A percentile compares a stretch with the other conserved stretches of the same genome.
Evolutionary conservation across 129 eudicot species (phyloP).

Genomic region (Glebionis coronaria): DNA sequence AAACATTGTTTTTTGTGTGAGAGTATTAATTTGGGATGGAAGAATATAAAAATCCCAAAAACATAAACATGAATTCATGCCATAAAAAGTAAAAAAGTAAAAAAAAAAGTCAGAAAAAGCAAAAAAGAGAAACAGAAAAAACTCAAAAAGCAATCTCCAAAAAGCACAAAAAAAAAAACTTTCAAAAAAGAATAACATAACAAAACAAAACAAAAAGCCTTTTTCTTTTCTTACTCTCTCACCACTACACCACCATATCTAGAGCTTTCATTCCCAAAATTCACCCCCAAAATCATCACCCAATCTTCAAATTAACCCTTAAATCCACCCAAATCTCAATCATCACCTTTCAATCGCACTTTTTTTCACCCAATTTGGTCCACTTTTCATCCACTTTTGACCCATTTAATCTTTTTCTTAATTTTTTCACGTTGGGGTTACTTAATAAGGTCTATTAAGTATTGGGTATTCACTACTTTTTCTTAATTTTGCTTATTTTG

Average conservation of each 20-base stretch:
- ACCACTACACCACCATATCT: constrained; percentile 12
- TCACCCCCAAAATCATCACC: constrained; percentile 15
- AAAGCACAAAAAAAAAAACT: constrained; percentile 27
- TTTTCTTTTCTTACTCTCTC: constrained; percentile 1
- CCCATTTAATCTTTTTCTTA: not conserved
- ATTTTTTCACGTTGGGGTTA: constrained; percentile 7
- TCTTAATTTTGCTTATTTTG: too few relatives aligned
- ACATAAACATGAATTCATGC: constrained; percentile 18
- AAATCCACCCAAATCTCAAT: constrained; percentile 9
- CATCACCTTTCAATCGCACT: constrained; percentile 20
- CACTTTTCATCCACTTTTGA: constrained; percentile 10
- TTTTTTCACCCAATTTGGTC: constrained; percentile 6
- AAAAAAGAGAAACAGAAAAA: constrained; percentile 7
- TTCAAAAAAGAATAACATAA: constrained; percentile 10
- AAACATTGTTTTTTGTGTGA: too few relatives aligned
- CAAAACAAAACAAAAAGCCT: constrained; percentile 9
- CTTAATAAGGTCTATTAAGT: constrained; percentile 15
- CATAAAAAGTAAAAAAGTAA: constrained; percentile 17
- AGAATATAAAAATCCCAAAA: not conserved
- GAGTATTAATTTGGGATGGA: too few relatives aligned
- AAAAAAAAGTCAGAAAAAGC: not conserved
- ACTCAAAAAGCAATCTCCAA: constrained; percentile 25
- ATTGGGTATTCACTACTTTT: too few relatives aligned
- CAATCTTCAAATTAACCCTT: constrained; percentile 10
- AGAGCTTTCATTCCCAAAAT: constrained; percentile 19